These are phyloP conservation scores for Microcos paniculata DNA, from an alignment of 345 rosid genomes.

Conservation along the genomic window DNA sequence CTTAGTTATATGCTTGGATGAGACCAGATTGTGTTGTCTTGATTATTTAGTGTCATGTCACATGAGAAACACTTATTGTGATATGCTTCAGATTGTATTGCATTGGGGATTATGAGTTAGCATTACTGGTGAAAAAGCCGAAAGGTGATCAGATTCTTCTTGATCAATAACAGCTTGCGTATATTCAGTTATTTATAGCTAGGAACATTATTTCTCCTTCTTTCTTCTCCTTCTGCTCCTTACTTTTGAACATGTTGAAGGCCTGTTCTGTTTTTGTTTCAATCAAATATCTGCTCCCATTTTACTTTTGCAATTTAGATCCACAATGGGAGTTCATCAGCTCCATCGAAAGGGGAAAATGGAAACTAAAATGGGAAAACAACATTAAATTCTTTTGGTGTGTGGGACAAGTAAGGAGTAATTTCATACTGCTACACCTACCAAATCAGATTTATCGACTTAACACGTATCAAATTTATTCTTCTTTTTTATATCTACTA, in stretches of 20 bases:
- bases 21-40: background rate
- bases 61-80: background rate
- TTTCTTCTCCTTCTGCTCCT: background rate
- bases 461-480: too few relatives aligned
- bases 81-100: conserved; percentile 2
- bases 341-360: background rate
- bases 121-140: too few relatives aligned
- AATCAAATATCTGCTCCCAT: too few relatives aligned
- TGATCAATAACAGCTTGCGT: background rate
- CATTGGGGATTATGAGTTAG: background rate
- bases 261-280: too few relatives aligned
- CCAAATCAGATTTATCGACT: too few relatives aligned
- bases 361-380: background rate
- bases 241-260: too few relatives aligned
- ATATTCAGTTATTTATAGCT: background rate
- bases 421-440: too few relatives aligned
- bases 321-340: background rate
- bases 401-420: too few relatives aligned
- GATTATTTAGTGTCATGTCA: background rate
- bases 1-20: background rate
- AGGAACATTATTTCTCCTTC: background rate
- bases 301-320: background rate
- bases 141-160: background rate
- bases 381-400: background rate
- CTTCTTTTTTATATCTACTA: too few relatives aligned